Conservation (phyloP, 1,284 basidiomycete species). For the Neolentinus lepideus region DNA sequence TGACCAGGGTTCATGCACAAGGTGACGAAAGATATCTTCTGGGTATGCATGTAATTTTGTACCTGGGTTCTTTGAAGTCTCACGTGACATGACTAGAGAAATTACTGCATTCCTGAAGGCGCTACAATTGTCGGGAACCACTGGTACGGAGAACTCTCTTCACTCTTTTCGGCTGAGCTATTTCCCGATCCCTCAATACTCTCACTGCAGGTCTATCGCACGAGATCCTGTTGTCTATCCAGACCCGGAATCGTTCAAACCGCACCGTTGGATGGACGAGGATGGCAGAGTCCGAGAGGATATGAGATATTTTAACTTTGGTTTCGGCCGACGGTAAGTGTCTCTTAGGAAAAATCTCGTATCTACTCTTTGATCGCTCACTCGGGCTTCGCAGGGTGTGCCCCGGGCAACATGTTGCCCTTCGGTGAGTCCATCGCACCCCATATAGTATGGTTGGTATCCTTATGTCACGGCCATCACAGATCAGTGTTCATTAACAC, state of each 20-base stretch:
- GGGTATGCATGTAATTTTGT: slow-evolving; percentile 3
- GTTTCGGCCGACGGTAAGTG: slow-evolving; percentile 11
- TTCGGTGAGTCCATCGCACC: not conserved
- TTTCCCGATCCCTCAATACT: not conserved
- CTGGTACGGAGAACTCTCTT: not conserved
- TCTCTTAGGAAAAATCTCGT: not conserved
- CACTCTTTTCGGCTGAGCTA: not conserved
- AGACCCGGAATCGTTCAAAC: slow-evolving; percentile 13
- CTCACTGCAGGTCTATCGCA: slow-evolving; percentile 10
- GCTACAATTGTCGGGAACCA: slow-evolving; percentile 8
- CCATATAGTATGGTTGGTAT: not conserved
- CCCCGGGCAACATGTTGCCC: slow-evolving; percentile 12
- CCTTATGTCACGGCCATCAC: not conserved
- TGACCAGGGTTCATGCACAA: slow-evolving; percentile 8
- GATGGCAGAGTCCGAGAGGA: slow-evolving; percentile 10
- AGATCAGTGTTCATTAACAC: slow-evolving; percentile 12
- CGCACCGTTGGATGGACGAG: slow-evolving; percentile 10
- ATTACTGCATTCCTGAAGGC: slow-evolving; percentile 9
- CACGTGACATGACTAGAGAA: slow-evolving; percentile 5
- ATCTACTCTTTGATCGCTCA: not conserved
- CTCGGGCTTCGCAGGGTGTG: slow-evolving; percentile 8
- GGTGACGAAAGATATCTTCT: slow-evolving; percentile 10
- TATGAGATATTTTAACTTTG: slow-evolving; percentile 8
- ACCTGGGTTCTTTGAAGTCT: too few species aligned
- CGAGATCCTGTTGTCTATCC: slow-evolving; percentile 15